Evolutionary conservation across 1,139 yeast species (phyloP), one percentile per base, ranked within the genome.

Genomic region (Suhomyces bribrorum): DNA sequence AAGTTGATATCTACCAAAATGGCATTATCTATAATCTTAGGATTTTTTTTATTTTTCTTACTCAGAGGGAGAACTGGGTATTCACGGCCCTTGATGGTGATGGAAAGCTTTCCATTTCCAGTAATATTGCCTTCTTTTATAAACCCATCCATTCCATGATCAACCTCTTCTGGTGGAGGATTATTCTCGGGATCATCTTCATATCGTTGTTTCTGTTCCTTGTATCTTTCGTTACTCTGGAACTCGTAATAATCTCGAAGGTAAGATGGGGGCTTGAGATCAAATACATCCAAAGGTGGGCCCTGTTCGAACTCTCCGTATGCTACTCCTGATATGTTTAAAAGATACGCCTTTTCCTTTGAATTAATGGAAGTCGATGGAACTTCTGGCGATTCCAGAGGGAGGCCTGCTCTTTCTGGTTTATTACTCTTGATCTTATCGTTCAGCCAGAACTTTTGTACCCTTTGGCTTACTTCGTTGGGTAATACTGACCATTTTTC

Each of bases 401-500:
- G 31, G 38, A 35, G 38, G n/a, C 38, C 38, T 30, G 38, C 38
- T 35, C 31, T 32, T 34, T 44, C 7, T 38, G 35, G 9, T 38
- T 42, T 4, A 52, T 54, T 9, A 3, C 23, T 4, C 12, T 27
- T 22, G 11, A 20, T 24, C 12, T 29, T 20, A 5, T 35, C 8
- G 41, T 23, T 36, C 11, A 69, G 72, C 88, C 88, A 83, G 20
- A 81, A 64, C 17, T 47, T 43, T 29, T 57, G 56, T 1, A 84
- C 81, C 15, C 54, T 50, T 3, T 62, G 52, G 46, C 81, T 75
- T 1, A 87, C 64, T 6, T 54, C 58, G 50, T 82, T 70, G 0
- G 96, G 95, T 8, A 87, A 54, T 2, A 86, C 62, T 14, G 86
- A 75, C 52, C 66, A 72, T 24, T 69, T 54, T 51, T 83, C 77